Percentiles rank a stretch among this genome's conserved stretches.
Evolutionary conservation across 139 green algal genomes (phyloP).

Genomic region (Pedinophyceae sp.): DNA sequence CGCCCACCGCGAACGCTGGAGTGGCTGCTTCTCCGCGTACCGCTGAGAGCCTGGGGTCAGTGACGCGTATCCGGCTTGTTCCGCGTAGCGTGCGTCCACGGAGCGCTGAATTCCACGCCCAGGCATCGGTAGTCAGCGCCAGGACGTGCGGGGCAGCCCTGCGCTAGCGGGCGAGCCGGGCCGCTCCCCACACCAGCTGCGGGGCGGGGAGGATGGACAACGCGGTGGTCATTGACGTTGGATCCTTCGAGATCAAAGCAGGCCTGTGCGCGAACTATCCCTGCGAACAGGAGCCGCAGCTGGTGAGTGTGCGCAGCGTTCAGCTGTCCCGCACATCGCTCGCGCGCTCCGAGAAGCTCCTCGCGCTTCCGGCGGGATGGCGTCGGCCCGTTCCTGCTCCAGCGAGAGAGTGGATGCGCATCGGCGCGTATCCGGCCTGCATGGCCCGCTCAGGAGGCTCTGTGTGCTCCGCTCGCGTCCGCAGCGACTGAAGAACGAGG

Average conservation of each 20-base stretch:
- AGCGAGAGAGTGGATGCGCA: neutral
- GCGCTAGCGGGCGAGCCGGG: no score
- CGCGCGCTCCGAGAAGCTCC: no score
- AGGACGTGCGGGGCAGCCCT: no score
- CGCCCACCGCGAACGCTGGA: no score
- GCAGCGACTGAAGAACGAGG: neutral
- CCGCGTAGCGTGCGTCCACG: no score
- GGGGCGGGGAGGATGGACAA: constrained; percentile 16
- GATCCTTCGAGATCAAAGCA: constrained; percentile 43
- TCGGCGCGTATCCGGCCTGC: neutral
- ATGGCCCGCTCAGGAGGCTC: neutral
- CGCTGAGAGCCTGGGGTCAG: no score
- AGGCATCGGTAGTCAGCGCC: no score
- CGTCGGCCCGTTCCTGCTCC: neutral
- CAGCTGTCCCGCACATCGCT: no score
- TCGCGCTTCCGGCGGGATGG: neutral
- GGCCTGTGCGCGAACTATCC: constrained; percentile 38
- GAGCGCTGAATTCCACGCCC: no score
- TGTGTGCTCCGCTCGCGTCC: neutral
- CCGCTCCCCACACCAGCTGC: neutral
- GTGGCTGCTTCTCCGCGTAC: no score
- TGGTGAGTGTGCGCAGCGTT: no score
- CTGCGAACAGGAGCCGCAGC: constrained; percentile 33
- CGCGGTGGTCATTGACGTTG: constrained; percentile 38
- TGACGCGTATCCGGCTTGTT: no score